Conservation (phyloP, 1,284 basidiomycete species). For the Leccinum colubrinum region DNA sequence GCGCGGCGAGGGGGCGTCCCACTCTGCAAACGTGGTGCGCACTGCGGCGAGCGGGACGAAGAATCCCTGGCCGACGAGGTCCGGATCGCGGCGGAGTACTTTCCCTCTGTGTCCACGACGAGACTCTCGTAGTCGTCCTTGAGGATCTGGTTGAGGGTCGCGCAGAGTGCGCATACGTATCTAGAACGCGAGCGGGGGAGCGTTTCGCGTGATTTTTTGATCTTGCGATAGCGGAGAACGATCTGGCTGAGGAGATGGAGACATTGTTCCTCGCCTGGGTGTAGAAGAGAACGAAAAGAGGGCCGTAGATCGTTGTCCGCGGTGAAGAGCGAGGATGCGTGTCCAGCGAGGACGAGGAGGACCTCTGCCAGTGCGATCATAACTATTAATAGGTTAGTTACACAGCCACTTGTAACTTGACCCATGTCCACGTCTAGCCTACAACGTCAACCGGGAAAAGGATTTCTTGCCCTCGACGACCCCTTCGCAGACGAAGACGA, state of each 20-base stretch:
- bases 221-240: slow-evolving; percentile 68
- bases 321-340: slow-evolving; percentile 78
- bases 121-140: slow-evolving; percentile 78
- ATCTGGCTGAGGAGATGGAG: slow-evolving; percentile 72
- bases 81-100: slow-evolving; percentile 67
- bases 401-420: not conserved
- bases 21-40: slow-evolving; percentile 77
- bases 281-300: slow-evolving; percentile 68
- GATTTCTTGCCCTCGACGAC: slow-evolving; percentile 58
- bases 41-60: slow-evolving; percentile 83
- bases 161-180: slow-evolving; percentile 75
- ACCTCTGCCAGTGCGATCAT: slow-evolving; percentile 65
- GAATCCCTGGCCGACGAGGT: slow-evolving; percentile 68
- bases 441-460: slow-evolving; percentile 29
- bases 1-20: slow-evolving; percentile 80
- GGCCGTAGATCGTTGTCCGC: slow-evolving; percentile 57
- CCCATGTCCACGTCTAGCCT: slow-evolving; percentile 17
- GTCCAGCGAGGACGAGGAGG: slow-evolving; percentile 79
- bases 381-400: no score
- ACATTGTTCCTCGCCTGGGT: slow-evolving; percentile 83
- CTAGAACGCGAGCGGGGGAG: slow-evolving; percentile 64
- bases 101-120: slow-evolving; percentile 78
- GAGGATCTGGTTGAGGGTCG: slow-evolving; percentile 69
- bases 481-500: slow-evolving; percentile 61
- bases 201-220: slow-evolving; percentile 53